phyloP scores from a whole-genome alignment of 345 rosid species.

The Acer campestre region DNA sequence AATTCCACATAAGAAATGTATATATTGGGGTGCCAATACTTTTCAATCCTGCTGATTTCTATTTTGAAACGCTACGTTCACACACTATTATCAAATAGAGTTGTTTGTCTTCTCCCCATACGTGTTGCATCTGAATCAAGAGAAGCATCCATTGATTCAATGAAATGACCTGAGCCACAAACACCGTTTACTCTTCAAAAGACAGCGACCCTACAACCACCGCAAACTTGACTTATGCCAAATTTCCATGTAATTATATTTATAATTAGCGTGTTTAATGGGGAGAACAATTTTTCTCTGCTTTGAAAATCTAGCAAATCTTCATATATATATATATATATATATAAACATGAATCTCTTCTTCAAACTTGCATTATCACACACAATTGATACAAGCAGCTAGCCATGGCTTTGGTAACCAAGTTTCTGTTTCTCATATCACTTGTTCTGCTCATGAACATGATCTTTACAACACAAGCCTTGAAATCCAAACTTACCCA shows the following conservation, averaged over 20 bases:
- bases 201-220: not conserved
- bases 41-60: too few species aligned
- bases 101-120: too few species aligned
- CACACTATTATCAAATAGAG: too few species aligned
- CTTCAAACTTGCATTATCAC: constrained; percentile 7
- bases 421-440: constrained; percentile 25
- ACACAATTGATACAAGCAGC: not conserved
- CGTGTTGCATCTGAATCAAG: too few species aligned
- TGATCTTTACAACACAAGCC: constrained; percentile 9
- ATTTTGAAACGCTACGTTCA: too few species aligned
- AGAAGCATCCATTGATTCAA: not conserved
- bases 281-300: not conserved
- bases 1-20: too few species aligned
- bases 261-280: not conserved
- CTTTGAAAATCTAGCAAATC: constrained; percentile 7
- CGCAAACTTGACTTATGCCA: not conserved
- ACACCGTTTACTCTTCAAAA: constrained; percentile 12
- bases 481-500: constrained; percentile 23
- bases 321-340: not conserved
- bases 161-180: not conserved
- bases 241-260: not conserved
- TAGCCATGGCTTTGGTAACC: constrained; percentile 27
- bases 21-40: too few species aligned
- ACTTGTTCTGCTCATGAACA: not conserved
- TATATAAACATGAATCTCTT: not conserved